Percentiles rank a stretch among this genome's conserved stretches.
These are phyloP conservation scores for Lactarius indigo DNA, from an alignment of 768 basidiomycete species.

Conservation along the genomic window DNA sequence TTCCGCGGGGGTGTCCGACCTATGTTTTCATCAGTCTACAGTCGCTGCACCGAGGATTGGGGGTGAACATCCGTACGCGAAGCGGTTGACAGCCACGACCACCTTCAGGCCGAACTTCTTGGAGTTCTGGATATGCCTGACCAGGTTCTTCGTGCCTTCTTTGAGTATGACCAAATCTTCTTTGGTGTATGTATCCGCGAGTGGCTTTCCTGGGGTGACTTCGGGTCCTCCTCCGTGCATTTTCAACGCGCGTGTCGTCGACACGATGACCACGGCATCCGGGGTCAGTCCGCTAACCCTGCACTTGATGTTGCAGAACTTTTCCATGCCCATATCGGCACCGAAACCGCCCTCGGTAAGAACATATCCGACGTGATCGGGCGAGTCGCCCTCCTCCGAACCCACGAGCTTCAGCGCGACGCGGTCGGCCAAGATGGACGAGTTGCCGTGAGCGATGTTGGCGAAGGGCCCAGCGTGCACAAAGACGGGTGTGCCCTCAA, in stretches of 20 bases:
- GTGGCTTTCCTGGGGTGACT: slow-evolving; percentile 91
- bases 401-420: slow-evolving; percentile 97
- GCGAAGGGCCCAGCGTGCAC: slow-evolving; percentile 99
- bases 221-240: slow-evolving; percentile 99
- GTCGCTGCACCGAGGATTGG: background rate
- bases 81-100: slow-evolving; percentile 92
- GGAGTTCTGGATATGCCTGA: slow-evolving; percentile 90
- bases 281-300: slow-evolving; percentile 89
- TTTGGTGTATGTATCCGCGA: slow-evolving; percentile 90
- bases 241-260: slow-evolving; percentile 95
- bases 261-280: slow-evolving; percentile 93
- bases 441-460: slow-evolving; percentile 98
- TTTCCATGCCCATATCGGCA: slow-evolving; percentile 99
- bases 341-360: slow-evolving; percentile 98
- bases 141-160: slow-evolving; percentile 90
- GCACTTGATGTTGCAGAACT: slow-evolving; percentile 99
- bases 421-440: slow-evolving; percentile 96
- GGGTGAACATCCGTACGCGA: slow-evolving; percentile 61
- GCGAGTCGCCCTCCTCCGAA: slow-evolving; percentile 82
- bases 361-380: slow-evolving; percentile 86
- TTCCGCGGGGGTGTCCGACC: slow-evolving; percentile 88
- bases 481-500: slow-evolving; percentile 97
- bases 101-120: slow-evolving; percentile 97
- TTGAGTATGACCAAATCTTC: slow-evolving; percentile 88
- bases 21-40: slow-evolving; percentile 31